These are phyloP conservation scores for Petrea volubilis DNA, from an alignment of 257 asterid genomes.

Conservation along the genomic window DNA sequence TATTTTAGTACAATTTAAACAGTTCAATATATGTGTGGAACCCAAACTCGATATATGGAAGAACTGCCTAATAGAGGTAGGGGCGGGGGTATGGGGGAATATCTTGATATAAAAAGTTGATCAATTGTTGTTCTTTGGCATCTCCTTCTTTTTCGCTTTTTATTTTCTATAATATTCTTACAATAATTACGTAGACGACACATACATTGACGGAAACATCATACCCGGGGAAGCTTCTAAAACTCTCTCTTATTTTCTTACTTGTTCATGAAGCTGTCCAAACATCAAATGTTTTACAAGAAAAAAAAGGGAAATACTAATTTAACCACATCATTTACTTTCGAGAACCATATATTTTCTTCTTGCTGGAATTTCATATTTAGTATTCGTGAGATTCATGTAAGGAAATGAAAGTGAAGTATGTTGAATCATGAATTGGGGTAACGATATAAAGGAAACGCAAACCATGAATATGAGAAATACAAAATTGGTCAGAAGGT, in stretches of 20 bases:
- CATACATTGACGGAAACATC: neutral
- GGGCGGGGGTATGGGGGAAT: too few species aligned
- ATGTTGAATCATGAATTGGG: too few species aligned
- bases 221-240: neutral
- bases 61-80: too few species aligned
- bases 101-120: too few species aligned
- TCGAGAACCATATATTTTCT: neutral
- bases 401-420: too few species aligned
- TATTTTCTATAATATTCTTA: neutral
- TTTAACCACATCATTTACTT: neutral
- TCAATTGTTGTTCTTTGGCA: slow-evolving; percentile 3
- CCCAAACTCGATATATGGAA: too few species aligned
- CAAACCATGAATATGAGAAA: too few species aligned
- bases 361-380: neutral
- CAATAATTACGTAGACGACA: neutral
- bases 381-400: too few species aligned
- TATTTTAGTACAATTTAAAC: too few species aligned
- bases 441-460: too few species aligned
- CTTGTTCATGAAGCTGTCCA: neutral
- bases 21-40: too few species aligned
- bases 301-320: neutral
- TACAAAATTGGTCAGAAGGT: too few species aligned
- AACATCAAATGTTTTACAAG: neutral
- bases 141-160: neutral
- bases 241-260: neutral